These are phyloP conservation scores for Aspergillus incahuasiensis DNA, from an alignment of 495 filamentous ascomycete species.

Conservation along the genomic window DNA sequence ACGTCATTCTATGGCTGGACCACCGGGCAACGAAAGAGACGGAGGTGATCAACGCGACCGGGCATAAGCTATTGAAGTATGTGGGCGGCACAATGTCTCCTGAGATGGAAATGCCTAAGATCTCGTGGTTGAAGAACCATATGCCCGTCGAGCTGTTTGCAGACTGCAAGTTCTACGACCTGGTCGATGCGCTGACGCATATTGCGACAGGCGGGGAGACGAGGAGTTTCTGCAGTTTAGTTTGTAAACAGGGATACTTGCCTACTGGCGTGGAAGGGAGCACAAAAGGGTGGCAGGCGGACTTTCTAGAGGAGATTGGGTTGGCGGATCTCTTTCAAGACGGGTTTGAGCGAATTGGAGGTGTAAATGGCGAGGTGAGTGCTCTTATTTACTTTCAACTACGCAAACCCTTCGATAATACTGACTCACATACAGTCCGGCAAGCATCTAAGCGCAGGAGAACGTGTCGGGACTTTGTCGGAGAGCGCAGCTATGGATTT, in stretches of 20 bases:
- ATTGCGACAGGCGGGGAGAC: slow-evolving; percentile 93
- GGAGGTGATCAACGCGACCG: too few species aligned
- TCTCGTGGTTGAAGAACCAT: slow-evolving; percentile 94
- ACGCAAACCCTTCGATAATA: too few species aligned
- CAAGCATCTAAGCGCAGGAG: slow-evolving; percentile 81
- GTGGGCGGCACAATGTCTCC: slow-evolving; percentile 96
- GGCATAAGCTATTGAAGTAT: slow-evolving; percentile 66
- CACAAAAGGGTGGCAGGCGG: slow-evolving; percentile 96
- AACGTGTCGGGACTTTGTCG: slow-evolving; percentile 77
- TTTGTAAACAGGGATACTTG: slow-evolving; percentile 94
- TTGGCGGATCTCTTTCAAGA: slow-evolving; percentile 76
- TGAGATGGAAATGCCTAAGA: slow-evolving; percentile 98
- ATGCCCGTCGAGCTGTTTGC: slow-evolving; percentile 91
- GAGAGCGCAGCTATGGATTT: slow-evolving; percentile 79
- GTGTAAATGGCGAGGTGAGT: slow-evolving; percentile 89
- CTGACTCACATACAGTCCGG: too few species aligned
- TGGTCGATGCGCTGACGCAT: slow-evolving; percentile 90
- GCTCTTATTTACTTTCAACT: slow-evolving; percentile 28
- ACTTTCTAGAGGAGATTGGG: slow-evolving; percentile 82
- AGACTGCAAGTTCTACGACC: slow-evolving; percentile 92
- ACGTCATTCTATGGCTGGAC: too few species aligned
- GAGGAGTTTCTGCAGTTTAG: slow-evolving; percentile 85
- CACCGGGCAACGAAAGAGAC: too few species aligned
- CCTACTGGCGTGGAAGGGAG: slow-evolving; percentile 95
- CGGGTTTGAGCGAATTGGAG: slow-evolving; percentile 86